Evolutionary conservation across 306 rosid genomes (phyloP).

Genomic region (Quercus glauca): DNA sequence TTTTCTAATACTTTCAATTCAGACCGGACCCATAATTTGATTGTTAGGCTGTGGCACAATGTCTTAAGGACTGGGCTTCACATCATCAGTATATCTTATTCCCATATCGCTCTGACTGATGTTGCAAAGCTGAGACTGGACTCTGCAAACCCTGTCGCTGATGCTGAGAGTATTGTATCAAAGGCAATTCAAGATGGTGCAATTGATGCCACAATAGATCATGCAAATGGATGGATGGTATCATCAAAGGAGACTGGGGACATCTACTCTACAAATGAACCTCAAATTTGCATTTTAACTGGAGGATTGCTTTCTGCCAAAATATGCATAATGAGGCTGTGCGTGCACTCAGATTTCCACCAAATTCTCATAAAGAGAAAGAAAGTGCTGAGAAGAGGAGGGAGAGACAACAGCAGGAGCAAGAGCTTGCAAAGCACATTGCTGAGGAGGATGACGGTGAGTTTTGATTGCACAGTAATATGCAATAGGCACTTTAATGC

Average conservation of each 20-base stretch:
- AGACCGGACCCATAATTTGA: no score
- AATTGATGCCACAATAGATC: slow-evolving; percentile 52
- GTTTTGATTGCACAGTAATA: slow-evolving; percentile 34
- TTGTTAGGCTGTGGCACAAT: neutral
- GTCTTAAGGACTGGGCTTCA: slow-evolving; percentile 94
- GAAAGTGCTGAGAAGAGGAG: slow-evolving; percentile 61
- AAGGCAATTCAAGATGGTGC: slow-evolving; percentile 97
- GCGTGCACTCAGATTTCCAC: slow-evolving; percentile 34
- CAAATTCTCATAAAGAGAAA: slow-evolving; percentile 57
- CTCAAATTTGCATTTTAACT: no score
- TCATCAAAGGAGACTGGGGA: no score
- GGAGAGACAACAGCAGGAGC: slow-evolving; percentile 64
- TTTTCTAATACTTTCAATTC: no score
- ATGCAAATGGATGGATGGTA: no score
- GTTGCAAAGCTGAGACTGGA: slow-evolving; percentile 76
- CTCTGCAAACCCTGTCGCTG: slow-evolving; percentile 31
- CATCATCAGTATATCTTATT: slow-evolving; percentile 90
- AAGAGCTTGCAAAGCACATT: slow-evolving; percentile 58
- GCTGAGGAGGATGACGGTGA: slow-evolving; percentile 60
- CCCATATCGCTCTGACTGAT: slow-evolving; percentile 79
- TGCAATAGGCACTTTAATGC: neutral
- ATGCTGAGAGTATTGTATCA: slow-evolving; percentile 85
- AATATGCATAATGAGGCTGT: no score
- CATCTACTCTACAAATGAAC: slow-evolving; percentile 44
- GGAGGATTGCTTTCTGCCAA: no score